Conservation (phyloP, 352 stramenopile genomes). For the Saprolegnia diclina region DNA sequence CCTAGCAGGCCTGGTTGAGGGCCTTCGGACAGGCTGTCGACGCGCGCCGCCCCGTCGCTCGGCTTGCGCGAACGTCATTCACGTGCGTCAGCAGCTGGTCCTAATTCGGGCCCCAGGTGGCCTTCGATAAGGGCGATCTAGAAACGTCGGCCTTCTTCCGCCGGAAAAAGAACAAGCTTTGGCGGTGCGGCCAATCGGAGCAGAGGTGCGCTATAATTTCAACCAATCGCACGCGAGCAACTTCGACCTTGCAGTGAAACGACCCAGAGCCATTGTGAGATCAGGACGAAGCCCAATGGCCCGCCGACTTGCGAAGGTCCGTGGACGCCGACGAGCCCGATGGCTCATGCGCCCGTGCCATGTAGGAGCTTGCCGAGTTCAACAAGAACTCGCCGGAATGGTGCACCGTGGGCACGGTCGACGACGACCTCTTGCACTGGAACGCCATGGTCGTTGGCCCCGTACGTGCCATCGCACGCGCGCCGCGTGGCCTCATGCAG, state of each 20-base stretch:
- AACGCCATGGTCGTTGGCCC: slow-evolving; percentile 85
- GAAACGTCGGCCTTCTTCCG: slow-evolving; percentile 5
- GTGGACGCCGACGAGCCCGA: neutral
- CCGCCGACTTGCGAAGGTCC: slow-evolving; percentile 75
- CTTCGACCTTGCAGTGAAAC: neutral
- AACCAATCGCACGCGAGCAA: neutral
- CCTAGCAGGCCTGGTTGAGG: too few relatives aligned
- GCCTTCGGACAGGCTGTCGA: too few relatives aligned
- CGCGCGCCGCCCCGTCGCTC: neutral
- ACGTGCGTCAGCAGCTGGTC: neutral
- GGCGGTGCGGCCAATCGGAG: neutral
- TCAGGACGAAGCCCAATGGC: slow-evolving; percentile 44
- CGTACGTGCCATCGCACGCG: slow-evolving; percentile 38
- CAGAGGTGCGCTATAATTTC: neutral
- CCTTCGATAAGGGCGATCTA: slow-evolving; percentile 11
- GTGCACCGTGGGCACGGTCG: slow-evolving; percentile 80
- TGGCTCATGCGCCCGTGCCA: neutral
- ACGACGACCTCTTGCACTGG: slow-evolving; percentile 88
- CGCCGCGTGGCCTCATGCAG: neutral
- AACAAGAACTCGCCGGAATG: slow-evolving; percentile 87
- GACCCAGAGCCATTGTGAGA: slow-evolving; percentile 8
- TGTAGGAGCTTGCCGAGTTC: slow-evolving; percentile 80
- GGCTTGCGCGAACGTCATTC: neutral
- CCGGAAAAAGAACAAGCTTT: slow-evolving; percentile 21
- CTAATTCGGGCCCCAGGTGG: neutral